Evolutionary conservation across 306 rosid species (phyloP).

Genomic region (Lagenaria siceraria): DNA sequence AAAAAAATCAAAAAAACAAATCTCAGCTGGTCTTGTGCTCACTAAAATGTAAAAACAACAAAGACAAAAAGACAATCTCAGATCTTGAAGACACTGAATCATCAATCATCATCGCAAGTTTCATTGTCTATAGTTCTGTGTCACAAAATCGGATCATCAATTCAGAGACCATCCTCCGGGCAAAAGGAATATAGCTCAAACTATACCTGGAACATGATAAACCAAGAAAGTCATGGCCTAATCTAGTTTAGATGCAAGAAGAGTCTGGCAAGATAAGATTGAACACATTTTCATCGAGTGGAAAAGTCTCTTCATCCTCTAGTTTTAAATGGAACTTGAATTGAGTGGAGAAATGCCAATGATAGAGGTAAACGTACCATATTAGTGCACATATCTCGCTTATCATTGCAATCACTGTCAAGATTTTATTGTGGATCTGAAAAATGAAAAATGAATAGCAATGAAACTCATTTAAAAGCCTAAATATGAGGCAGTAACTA

Average conservation of each 20-base stretch:
- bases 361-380: conserved; percentile 43
- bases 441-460: conserved; percentile 6
- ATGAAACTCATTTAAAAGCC: background rate
- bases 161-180: conserved; percentile 84
- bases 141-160: conserved; percentile 75
- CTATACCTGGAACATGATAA: conserved; percentile 61
- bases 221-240: conserved; percentile 1
- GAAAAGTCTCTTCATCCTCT: conserved; percentile 6
- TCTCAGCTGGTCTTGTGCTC: background rate
- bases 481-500: background rate
- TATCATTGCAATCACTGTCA: conserved; percentile 66
- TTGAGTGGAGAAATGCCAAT: background rate
- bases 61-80: background rate
- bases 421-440: conserved; percentile 72
- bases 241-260: background rate
- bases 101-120: conserved; percentile 3
- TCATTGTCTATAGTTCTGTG: conserved; percentile 53
- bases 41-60: background rate
- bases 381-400: conserved; percentile 75
- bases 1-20: background rate
- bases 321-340: conserved; percentile 4
- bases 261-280: background rate
- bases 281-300: background rate
- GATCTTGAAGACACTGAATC: conserved; percentile 9
- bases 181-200: conserved; percentile 91